A percentile compares a stretch with the other conserved stretches of the same genome.
Evolutionary conservation across 129 eudicot species (phyloP).

Genomic region (Pittosporum tobira): DNA sequence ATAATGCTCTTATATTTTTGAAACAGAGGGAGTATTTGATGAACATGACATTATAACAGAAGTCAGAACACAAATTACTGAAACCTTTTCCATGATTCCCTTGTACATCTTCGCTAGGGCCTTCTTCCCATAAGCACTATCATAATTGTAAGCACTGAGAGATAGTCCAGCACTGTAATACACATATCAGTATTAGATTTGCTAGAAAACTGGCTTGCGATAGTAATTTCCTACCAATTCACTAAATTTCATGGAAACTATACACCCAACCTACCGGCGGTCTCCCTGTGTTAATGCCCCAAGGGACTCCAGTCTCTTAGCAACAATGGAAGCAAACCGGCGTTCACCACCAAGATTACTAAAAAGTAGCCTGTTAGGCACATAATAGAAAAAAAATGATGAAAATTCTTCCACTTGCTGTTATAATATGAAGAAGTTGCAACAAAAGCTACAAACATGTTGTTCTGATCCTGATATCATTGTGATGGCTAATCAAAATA

Average conservation of each 20-base stretch:
- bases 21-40: too few relatives aligned
- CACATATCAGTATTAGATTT: slow-evolving; percentile 4
- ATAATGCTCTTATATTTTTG: too few relatives aligned
- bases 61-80: slow-evolving; percentile 7
- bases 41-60: slow-evolving; percentile 8
- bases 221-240: neutral
- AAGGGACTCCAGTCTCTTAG: slow-evolving; percentile 93
- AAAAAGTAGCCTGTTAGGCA: slow-evolving; percentile 57
- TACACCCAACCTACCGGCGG: slow-evolving; percentile 48
- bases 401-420: too few relatives aligned
- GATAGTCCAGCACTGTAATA: slow-evolving; percentile 89
- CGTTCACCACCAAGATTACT: slow-evolving; percentile 99
- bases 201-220: neutral
- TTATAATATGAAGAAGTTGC: too few relatives aligned
- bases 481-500: too few relatives aligned
- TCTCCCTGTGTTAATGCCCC: slow-evolving; percentile 99
- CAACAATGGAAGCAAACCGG: slow-evolving; percentile 96
- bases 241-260: too few relatives aligned
- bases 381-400: too few relatives aligned
- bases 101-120: slow-evolving; percentile 74
- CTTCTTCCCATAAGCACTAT: slow-evolving; percentile 77
- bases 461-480: too few relatives aligned
- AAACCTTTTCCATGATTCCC: slow-evolving; percentile 90
- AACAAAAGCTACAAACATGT: too few relatives aligned
- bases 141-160: slow-evolving; percentile 89